A percentile compares a stretch with the other conserved stretches of the same genome.
Conservation (phyloP, 2,329 filamentous ascomycete species). For the Acrocalymma vagum region DNA sequence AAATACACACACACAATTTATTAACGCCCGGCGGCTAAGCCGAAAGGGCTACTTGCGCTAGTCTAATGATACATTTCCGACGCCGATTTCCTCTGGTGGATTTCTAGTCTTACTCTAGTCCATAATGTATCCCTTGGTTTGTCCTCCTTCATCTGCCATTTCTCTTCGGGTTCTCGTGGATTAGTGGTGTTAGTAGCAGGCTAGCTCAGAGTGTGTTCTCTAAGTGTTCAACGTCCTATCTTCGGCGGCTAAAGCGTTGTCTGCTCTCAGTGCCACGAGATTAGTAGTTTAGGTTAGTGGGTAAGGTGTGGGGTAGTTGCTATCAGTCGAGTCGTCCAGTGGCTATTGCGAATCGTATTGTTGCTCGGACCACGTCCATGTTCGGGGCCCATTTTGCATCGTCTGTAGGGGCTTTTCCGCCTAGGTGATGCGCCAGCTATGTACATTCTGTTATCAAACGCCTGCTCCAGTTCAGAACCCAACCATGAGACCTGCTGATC, state of each 20-base stretch:
- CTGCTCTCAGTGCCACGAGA: slow-evolving; percentile 10
- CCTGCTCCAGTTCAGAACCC: slow-evolving; percentile 16
- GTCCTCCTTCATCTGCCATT: slow-evolving; percentile 6
- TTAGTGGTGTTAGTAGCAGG: slow-evolving; percentile 12
- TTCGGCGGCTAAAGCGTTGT: slow-evolving; percentile 12
- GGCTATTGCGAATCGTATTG: slow-evolving; percentile 5
- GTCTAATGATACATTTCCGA: slow-evolving; percentile 13
- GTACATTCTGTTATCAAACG: too few species aligned
- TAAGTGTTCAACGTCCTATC: slow-evolving; percentile 17
- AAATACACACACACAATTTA: slow-evolving; percentile 14
- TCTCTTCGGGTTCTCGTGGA: slow-evolving; percentile 7
- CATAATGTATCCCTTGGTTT: slow-evolving; percentile 5
- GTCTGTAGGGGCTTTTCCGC: slow-evolving; percentile 13
- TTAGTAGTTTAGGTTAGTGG: slow-evolving; percentile 8
- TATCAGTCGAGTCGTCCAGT: slow-evolving; percentile 7
- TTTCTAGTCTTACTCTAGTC: slow-evolving; percentile 8
- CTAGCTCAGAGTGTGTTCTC: slow-evolving; percentile 12
- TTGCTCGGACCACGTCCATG: slow-evolving; percentile 6
- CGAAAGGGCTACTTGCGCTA: slow-evolving; percentile 14
- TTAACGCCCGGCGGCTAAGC: slow-evolving; percentile 10
- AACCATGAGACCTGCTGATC: slow-evolving; percentile 8
- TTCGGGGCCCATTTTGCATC: slow-evolving; percentile 10
- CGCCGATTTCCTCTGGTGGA: slow-evolving; percentile 10
- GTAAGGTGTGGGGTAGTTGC: slow-evolving; percentile 4
- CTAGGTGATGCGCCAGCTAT: slow-evolving; percentile 6